Conservation (phyloP, 768 basidiomycete genomes). For the Termitomyces sp. region DNA sequence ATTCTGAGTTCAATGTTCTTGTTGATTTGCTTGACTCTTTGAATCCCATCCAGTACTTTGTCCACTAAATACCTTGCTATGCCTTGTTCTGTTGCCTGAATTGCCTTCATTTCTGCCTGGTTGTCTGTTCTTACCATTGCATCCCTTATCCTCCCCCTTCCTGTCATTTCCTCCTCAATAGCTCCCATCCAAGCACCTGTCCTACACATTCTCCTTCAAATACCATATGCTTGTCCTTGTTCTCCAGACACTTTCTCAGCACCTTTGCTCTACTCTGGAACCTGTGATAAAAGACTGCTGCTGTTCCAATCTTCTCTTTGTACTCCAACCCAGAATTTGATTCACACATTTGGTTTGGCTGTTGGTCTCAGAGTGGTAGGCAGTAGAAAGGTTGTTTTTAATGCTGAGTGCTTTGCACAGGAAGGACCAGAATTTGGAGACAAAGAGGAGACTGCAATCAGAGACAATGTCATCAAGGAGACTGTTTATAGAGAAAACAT, state of each 20-base stretch:
- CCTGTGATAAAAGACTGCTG: conserved; percentile 15
- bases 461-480: too few relatives aligned
- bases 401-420: too few relatives aligned
- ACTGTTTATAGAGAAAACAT: too few relatives aligned
- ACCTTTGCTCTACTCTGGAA: neutral
- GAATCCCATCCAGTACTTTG: neutral
- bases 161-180: neutral
- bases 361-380: too few relatives aligned
- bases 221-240: conserved; percentile 9
- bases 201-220: neutral
- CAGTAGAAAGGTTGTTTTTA: too few relatives aligned
- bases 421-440: too few relatives aligned
- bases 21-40: neutral
- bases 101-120: neutral
- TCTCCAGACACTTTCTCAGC: conserved; percentile 17
- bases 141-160: neutral
- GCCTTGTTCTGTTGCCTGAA: neutral
- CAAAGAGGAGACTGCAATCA: too few relatives aligned
- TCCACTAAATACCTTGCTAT: neutral
- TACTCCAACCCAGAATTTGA: conserved; percentile 22
- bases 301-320: conserved; percentile 21
- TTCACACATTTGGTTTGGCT: too few relatives aligned
- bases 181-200: conserved; percentile 17
- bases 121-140: neutral
- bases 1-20: neutral